Evolutionary conservation across 176 grass and related monocot genomes (phyloP).

Genomic region (Triticum urartu): DNA sequence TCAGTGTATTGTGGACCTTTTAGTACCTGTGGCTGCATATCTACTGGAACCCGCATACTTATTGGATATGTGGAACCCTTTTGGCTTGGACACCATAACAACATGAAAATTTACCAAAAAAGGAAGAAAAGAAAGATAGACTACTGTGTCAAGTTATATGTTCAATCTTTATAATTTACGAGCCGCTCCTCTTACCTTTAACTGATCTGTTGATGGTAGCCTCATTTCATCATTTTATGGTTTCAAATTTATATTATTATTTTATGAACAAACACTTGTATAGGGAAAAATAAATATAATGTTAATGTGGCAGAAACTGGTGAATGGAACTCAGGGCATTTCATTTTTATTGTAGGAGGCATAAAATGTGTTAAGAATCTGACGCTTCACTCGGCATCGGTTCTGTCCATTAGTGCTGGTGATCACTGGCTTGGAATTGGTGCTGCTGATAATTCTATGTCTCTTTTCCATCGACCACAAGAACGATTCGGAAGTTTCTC

Average conservation of each 20-base stretch:
- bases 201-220: slow-evolving; percentile 12
- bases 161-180: neutral
- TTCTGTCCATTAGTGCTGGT: slow-evolving; percentile 84
- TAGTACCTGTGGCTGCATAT: neutral
- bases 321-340: slow-evolving; percentile 11
- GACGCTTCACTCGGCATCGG: slow-evolving; percentile 74
- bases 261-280: neutral
- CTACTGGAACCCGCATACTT: neutral
- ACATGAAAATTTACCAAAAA: neutral
- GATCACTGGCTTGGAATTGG: slow-evolving; percentile 99
- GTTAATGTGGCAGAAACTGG: neutral
- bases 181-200: neutral
- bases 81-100: neutral
- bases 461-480: slow-evolving; percentile 94
- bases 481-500: slow-evolving; percentile 87
- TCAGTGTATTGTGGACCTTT: neutral
- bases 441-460: slow-evolving; percentile 96
- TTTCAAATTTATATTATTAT: slow-evolving; percentile 21
- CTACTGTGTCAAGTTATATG: neutral
- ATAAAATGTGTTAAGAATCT: slow-evolving; percentile 97
- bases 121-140: neutral
- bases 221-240: slow-evolving; percentile 5
- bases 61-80: neutral
- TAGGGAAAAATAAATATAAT: neutral
- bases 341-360: slow-evolving; percentile 57